These are phyloP conservation scores for Nicotiana noctiflora DNA, from an alignment of 257 asterid genomes.

Conservation along the genomic window DNA sequence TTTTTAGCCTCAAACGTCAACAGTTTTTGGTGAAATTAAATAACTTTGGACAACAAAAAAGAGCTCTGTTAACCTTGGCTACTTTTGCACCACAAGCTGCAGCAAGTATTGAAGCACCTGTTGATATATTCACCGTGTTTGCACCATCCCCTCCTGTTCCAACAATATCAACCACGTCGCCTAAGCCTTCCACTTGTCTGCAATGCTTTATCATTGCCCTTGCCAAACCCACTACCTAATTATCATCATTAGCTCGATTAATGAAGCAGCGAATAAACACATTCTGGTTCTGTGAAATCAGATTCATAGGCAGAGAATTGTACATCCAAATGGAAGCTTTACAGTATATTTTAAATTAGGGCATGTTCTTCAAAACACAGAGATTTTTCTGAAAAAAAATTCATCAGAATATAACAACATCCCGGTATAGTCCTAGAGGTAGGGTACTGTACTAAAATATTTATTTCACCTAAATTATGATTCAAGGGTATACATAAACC, in stretches of 20 bases:
- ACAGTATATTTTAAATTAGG: neutral
- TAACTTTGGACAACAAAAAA: neutral
- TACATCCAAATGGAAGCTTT: neutral
- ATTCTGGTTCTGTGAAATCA: neutral
- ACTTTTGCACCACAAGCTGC: conserved; percentile 88
- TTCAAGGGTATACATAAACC: neutral
- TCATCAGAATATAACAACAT: no score
- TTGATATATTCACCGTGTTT: conserved; percentile 76
- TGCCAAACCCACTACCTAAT: conserved; percentile 71
- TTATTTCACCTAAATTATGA: neutral
- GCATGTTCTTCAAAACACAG: neutral
- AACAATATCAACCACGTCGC: conserved; percentile 67
- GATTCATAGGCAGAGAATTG: neutral
- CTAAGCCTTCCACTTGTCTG: conserved; percentile 55
- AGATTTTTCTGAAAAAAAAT: neutral
- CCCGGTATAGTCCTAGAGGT: no score
- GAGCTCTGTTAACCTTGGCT: conserved; percentile 49
- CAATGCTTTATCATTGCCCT: conserved; percentile 72
- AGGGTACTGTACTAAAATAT: no score
- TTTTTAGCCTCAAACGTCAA: neutral
- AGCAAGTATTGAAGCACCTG: conserved; percentile 86
- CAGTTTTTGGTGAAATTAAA: neutral
- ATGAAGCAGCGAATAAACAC: no score
- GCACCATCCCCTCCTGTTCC: conserved; percentile 94
- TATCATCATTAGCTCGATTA: neutral